Evolutionary conservation across 768 basidiomycete genomes (phyloP), one percentile per base, ranked within the genome.

Genomic region (Suillus lakei): DNA sequence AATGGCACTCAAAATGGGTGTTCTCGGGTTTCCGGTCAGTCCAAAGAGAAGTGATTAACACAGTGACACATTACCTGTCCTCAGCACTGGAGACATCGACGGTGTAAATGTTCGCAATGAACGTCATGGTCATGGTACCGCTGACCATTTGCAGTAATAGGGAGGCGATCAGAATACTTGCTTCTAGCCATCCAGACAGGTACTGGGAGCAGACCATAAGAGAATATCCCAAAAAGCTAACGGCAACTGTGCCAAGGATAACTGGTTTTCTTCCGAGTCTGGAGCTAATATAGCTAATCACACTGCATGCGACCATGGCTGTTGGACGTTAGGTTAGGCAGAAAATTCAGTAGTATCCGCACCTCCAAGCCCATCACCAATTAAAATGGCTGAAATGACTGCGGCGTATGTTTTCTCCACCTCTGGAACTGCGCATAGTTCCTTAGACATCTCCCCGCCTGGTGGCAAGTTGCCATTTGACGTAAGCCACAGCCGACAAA

Each of bases 41-140:
- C 16, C 1, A 23, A 10, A 55, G 5, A 38, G 1, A 48, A 55
- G 56, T 60, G 18, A 32, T 16, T 10, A n/a, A 1, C 1, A 21
- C 4, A 26, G 36, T 23, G 9, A 7, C 26, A 44, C n/a, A 56
- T 21, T 44, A 73, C 77, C 75, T 72, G 15, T 68, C 59, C 21
- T 79, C 74, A 23, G 66, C 67, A 7, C 34, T 26, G 2, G 72
- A 71, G 5, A 71, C 51, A 21, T 78, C 77, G 16, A 78, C 67
- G n/a, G 76, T 55, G 50, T 76, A 77, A 55, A 76, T 60, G 46
- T 73, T 73, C 23, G 69, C 13, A 36, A 79, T 59, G 43, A 77
- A 76, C 21, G 16, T 26, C 7, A 66, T 39, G 9, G 69, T 46
- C 12, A 62, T 3, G 9, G 23, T 5, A 39, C 61, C 61, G 2